Evolutionary conservation across 2,329 filamentous ascomycete genomes (phyloP), one percentile per base, ranked within the genome.

Genomic region (Arthroderma uncinatum): DNA sequence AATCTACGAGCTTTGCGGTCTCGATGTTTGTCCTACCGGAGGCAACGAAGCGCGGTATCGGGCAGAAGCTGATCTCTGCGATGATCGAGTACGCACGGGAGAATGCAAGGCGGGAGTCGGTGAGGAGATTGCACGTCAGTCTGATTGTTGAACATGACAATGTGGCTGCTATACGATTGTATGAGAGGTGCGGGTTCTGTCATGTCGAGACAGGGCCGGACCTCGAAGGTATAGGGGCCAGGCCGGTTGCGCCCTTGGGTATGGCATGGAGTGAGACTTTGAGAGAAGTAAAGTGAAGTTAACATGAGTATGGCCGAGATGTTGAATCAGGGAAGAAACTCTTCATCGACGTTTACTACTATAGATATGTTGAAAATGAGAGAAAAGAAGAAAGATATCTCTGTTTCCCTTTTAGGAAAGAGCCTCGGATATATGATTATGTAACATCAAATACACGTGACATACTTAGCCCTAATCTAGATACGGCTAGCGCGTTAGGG

Each of bases 1-100:
- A 66, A 57, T 40, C 62, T 14, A 59, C 63, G 7, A 67, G 65
- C 48, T 34, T 65, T 57, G 54, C 65, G 30, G 62, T 60, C 33
- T 66, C 64, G n/a, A 64, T 67, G 61, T 68, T 66, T 55, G 64
- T 67, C 42, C 58, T 61, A 36, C 62, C 62, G n/a, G 50, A 62
- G 5, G 58, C 53, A 16, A 59, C 65, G 34, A 57, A 60, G 54
- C 62, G 60, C 42, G 64, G 63, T 4, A 56, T 64, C 40, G 66
- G 60, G 4, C 61, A 57, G 44, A 62, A 58, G 33, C 57, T 68
- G 23, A 28, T 68, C 5, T 57, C 60, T 8, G 56, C 59, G 5
- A 55, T 58, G 6, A 42, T 63, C 1, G 48, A 59, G 12, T 36
- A 42, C n/a, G 61, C 55, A 2, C 44, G 52, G 7, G 28, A 58